phyloP scores from a whole-genome alignment of 305 asterid genomes.

The Caryopteris hybrid region DNA sequence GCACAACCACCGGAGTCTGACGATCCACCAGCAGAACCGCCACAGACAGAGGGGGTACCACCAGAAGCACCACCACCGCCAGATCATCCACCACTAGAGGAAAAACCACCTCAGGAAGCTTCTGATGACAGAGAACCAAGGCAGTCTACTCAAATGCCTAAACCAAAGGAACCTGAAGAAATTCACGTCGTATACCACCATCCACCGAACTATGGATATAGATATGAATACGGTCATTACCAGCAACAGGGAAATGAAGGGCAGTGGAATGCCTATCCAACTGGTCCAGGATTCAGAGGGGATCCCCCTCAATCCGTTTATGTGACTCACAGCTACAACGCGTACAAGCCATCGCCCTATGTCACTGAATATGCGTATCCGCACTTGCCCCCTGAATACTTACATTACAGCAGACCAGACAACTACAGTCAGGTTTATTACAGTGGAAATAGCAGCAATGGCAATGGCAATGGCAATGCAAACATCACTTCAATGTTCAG shows the following conservation, averaged over 20 bases:
- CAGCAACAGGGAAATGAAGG: slow-evolving; percentile 23
- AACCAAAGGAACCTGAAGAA: slow-evolving; percentile 55
- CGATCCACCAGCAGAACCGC: slow-evolving; percentile 27
- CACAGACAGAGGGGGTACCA: slow-evolving; percentile 27
- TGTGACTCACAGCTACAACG: slow-evolving; percentile 41
- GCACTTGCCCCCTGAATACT: slow-evolving; percentile 3
- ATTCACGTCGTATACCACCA: slow-evolving; percentile 66
- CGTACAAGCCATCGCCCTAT: slow-evolving; percentile 59
- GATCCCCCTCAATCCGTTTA: slow-evolving; percentile 26
- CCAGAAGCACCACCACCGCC: slow-evolving; percentile 25
- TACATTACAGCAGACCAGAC: slow-evolving; percentile 41
- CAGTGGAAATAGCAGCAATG: slow-evolving; percentile 21
- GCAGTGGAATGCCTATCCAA: slow-evolving; percentile 4
- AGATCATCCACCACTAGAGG: slow-evolving; percentile 28
- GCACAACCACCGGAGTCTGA: slow-evolving; percentile 14
- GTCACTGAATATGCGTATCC: slow-evolving; percentile 63
- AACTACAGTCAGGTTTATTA: slow-evolving; percentile 39
- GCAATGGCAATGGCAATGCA: slow-evolving; percentile 31
- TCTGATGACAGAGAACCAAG: slow-evolving; percentile 27
- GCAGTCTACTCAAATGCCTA: slow-evolving; percentile 26
- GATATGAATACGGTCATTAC: slow-evolving; percentile 27
- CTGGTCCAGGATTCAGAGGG: slow-evolving; percentile 25
- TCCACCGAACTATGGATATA: slow-evolving; percentile 60
- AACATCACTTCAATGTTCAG: slow-evolving; percentile 66
- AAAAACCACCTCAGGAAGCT: slow-evolving; percentile 25